Conservation (phyloP, 164 flowering plant genomes). For the Chimonanthus praecox region DNA sequence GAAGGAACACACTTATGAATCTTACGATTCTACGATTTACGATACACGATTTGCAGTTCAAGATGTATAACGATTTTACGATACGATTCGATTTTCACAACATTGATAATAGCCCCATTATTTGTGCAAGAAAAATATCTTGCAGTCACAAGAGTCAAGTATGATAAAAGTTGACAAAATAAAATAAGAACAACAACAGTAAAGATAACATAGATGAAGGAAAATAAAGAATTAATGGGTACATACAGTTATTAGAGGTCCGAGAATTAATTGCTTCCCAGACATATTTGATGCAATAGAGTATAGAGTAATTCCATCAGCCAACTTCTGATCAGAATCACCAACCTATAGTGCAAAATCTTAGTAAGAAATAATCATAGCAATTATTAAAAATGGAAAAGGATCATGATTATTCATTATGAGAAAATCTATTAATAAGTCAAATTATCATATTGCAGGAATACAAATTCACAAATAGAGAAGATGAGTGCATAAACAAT, state of each 20-base stretch:
- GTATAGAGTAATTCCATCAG: conserved; percentile 80
- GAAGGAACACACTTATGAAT: no score
- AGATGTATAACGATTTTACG: no score
- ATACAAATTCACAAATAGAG: background rate
- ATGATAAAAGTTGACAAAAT: background rate
- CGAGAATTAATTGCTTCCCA: conserved; percentile 63
- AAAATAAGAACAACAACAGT: background rate
- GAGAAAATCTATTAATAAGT: background rate
- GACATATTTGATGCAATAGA: conserved; percentile 52
- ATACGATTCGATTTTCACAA: no score
- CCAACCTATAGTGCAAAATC: conserved; percentile 56
- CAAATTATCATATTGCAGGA: background rate
- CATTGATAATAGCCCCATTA: background rate
- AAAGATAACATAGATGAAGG: background rate
- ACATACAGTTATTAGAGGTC: conserved; percentile 66
- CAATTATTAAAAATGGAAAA: background rate
- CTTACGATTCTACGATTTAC: no score
- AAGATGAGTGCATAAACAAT: background rate
- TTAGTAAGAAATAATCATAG: background rate
- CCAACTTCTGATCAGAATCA: conserved; percentile 80
- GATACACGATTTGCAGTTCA: no score
- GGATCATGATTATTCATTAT: background rate
- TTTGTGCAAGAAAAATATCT: background rate
- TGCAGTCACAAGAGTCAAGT: background rate
- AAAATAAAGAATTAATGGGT: background rate